A percentile compares a stretch with the other conserved stretches of the same genome.
phyloP scores from a whole-genome alignment of 2,329 filamentous ascomycete genomes.

The Penicillium sp. region DNA sequence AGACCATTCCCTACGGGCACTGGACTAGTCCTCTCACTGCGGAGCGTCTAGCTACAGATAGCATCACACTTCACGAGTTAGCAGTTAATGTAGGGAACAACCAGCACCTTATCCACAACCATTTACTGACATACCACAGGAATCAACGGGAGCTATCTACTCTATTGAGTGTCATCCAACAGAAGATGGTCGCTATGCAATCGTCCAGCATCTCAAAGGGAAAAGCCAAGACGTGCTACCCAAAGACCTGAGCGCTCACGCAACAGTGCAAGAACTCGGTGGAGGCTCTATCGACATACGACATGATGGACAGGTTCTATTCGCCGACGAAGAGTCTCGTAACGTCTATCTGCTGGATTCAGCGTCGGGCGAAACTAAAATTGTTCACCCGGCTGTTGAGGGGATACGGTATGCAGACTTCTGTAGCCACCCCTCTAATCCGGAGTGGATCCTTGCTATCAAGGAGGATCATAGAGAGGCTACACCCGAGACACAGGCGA shows the following conservation, averaged over 20 bases:
- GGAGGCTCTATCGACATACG: conserved; percentile 47
- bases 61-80: conserved; percentile 34
- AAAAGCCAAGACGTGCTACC: conserved; percentile 46
- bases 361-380: conserved; percentile 33
- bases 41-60: conserved; percentile 34
- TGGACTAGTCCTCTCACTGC: conserved; percentile 43
- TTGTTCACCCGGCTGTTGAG: conserved; percentile 29
- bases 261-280: conserved; percentile 56
- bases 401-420: conserved; percentile 45
- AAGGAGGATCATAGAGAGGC: conserved; percentile 51
- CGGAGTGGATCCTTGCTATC: conserved; percentile 51
- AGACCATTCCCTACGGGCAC: conserved; percentile 34
- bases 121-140: conserved; percentile 14
- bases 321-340: conserved; percentile 46
- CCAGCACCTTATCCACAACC: neutral
- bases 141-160: conserved; percentile 31
- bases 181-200: conserved; percentile 44
- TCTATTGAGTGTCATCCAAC: conserved; percentile 37
- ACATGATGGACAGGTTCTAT: conserved; percentile 45
- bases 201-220: conserved; percentile 44
- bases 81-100: conserved; percentile 27
- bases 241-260: conserved; percentile 44
- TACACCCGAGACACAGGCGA: conserved; percentile 24
- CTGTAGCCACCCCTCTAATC: conserved; percentile 41
- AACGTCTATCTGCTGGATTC: conserved; percentile 48